These are phyloP conservation scores for Micractinium conductrix DNA, from an alignment of 139 green algal species.

Conservation along the genomic window DNA sequence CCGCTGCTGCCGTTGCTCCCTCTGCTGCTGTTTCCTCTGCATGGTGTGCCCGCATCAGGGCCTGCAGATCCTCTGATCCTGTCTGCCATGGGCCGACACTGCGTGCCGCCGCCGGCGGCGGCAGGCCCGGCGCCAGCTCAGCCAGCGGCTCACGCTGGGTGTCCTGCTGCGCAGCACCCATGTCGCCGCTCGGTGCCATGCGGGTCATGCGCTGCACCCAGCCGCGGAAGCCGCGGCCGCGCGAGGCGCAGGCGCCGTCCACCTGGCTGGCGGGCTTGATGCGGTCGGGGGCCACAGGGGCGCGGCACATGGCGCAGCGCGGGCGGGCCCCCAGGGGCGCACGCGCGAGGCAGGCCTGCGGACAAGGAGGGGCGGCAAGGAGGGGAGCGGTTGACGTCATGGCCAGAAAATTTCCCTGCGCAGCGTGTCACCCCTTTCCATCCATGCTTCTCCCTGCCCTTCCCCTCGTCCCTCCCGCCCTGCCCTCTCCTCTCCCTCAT, in stretches of 20 bases:
- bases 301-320: slow-evolving; percentile 3
- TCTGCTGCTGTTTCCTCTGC: background rate
- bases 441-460: background rate
- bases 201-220: background rate
- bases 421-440: too few relatives aligned
- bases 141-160: background rate
- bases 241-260: background rate
- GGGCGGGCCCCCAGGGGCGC: background rate
- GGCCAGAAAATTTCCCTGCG: background rate
- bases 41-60: background rate
- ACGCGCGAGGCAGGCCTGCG: background rate
- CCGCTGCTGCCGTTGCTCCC: background rate
- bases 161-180: background rate
- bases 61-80: background rate
- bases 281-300: background rate
- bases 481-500: background rate
- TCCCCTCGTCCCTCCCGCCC: background rate
- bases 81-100: too few relatives aligned
- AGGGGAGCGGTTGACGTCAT: background rate
- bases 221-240: background rate
- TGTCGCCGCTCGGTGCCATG: background rate
- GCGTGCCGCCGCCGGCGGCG: background rate
- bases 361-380: background rate
- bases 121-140: background rate
- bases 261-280: background rate